These are phyloP conservation scores for Cymbidium sinense DNA, from an alignment of 106 monocot species.

Conservation along the genomic window DNA sequence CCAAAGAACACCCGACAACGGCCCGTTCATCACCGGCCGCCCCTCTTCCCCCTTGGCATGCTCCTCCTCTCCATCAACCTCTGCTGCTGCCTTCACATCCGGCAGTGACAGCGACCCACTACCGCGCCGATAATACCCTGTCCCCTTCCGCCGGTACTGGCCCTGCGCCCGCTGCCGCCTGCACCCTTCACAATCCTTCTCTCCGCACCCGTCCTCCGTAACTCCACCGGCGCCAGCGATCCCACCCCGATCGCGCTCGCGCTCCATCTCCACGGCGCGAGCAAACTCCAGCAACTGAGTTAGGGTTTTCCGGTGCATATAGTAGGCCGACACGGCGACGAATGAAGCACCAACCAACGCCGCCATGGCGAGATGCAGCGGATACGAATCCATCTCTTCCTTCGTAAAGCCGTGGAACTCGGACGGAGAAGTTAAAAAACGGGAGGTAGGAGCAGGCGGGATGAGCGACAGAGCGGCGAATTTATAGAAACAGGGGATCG, in stretches of 20 bases:
- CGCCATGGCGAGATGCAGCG: constrained; percentile 76
- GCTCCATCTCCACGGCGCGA: constrained; percentile 27
- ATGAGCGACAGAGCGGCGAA: neutral
- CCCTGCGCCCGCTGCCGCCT: neutral
- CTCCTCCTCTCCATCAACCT: constrained; percentile 16
- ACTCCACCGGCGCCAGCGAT: neutral
- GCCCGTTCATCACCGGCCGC: constrained; percentile 8
- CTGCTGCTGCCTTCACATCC: constrained; percentile 31
- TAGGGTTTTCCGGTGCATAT: constrained; percentile 79
- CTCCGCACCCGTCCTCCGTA: neutral
- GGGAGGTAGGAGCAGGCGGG: neutral
- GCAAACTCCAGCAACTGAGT: constrained; percentile 58
- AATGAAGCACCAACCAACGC: constrained; percentile 77
- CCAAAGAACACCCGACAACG: neutral
- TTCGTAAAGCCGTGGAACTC: neutral
- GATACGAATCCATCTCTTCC: constrained; percentile 41
- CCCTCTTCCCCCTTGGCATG: constrained; percentile 13
- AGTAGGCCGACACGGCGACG: constrained; percentile 80
- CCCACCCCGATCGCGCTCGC: constrained; percentile 9
- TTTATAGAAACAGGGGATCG: constrained; percentile 3
- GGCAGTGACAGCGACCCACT: constrained; percentile 40
- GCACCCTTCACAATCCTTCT: neutral
- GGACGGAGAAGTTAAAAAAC: neutral
- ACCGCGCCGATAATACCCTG: constrained; percentile 27
- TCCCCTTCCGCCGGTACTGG: constrained; percentile 16